A percentile compares a stretch with the other conserved stretches of the same genome.
These are phyloP conservation scores for Lolium perenne DNA, from an alignment of 176 grass and related monocot genomes.

Conservation along the genomic window DNA sequence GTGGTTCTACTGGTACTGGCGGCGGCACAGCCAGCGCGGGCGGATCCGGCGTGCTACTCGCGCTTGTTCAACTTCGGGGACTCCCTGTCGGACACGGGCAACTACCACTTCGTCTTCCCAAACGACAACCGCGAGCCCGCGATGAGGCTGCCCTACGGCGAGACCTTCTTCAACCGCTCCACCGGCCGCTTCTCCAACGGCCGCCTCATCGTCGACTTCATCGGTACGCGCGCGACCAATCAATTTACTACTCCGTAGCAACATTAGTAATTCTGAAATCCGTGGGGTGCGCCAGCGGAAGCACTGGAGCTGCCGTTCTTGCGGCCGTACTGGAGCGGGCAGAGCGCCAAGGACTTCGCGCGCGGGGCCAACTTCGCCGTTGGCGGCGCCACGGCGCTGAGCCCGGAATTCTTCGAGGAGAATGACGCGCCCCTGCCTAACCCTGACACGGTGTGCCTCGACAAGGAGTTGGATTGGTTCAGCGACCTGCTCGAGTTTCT, in stretches of 20 bases:
- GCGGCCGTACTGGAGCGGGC: constrained; percentile 49
- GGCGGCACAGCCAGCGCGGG: not conserved
- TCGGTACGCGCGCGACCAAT: constrained; percentile 48
- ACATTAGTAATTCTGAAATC: constrained; percentile 2
- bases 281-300: constrained; percentile 35
- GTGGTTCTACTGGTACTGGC: no score
- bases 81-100: constrained; percentile 71
- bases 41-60: constrained; percentile 47
- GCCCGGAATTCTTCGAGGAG: constrained; percentile 55
- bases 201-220: constrained; percentile 71
- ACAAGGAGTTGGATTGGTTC: constrained; percentile 74
- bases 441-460: constrained; percentile 53
- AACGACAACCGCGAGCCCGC: constrained; percentile 12
- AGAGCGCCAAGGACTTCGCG: constrained; percentile 38
- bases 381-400: constrained; percentile 71
- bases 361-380: constrained; percentile 81
- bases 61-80: constrained; percentile 71
- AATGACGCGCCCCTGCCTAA: constrained; percentile 36
- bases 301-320: constrained; percentile 52
- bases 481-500: constrained; percentile 44
- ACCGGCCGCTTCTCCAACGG: constrained; percentile 83
- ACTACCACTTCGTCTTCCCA: constrained; percentile 25
- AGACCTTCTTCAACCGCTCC: constrained; percentile 68
- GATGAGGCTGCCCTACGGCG: constrained; percentile 58
- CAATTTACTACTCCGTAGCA: no score